Base-by-base conservation (phyloP, 2,329 filamentous ascomycete genomes). In the Arthrobotrys conoides region DNA sequence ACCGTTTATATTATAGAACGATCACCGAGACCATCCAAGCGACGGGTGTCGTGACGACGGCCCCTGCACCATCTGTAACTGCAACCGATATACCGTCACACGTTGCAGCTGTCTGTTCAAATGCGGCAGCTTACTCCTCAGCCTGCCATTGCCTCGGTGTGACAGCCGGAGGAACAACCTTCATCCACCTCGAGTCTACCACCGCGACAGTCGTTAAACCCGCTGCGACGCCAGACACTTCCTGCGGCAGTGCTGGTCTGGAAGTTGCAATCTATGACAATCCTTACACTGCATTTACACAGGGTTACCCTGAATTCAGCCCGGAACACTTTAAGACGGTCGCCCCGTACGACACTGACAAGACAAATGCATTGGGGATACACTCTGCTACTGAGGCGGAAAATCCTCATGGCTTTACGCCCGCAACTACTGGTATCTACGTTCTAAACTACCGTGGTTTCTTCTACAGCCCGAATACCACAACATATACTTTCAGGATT, bases 181-280 rank as follows among this genome's bases (percentile, higher is more conserved):
- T 57, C 49, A 66, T 72, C n/a, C 59, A 66, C 10, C 5, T 53
- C 16, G 30, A 33, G 1, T 65, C 59, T 6, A 51, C 36, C 3
- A 72, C 69, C 12, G 27, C 36, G 22, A 51, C 69, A 16, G 27
- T 51, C 14, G 18, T 10, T 30, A 59, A 16, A 22, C 53, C 59
- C 22, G 49, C 46, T 5, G 48, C 59, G 24, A 72, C 46, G 20
- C 69, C 69, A 18, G 69, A 72, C 20, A 49, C 38, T 16, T 72
- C 69, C 3, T 72, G 69, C 33, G 69, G 59, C 18, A 72, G 64
- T 20, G 48, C 59, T 5, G 69, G 69, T 8, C 59, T 72, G 22
- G 48, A 72, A 51, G 59, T 72, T 12, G 69, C 69, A 10, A 65
- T 72, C n/a, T 72, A 57, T 38, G 27, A 65, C 38, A 72, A 72